Base-by-base conservation (phyloP, 495 filamentous ascomycete genomes). In the Letharia columbiana region DNA sequence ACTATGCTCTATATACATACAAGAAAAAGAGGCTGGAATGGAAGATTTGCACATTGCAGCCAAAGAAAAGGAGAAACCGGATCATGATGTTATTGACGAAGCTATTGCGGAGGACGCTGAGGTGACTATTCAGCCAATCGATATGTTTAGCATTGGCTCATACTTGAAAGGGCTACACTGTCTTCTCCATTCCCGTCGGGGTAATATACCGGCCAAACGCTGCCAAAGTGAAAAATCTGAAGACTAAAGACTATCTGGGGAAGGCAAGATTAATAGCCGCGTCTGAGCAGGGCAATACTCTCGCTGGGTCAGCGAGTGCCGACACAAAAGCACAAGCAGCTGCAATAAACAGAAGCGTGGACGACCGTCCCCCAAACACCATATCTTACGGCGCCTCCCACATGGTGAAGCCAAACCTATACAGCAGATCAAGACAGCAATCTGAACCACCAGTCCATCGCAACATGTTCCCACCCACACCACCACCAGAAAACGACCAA, bases 1-100 rank as follows among this genome's bases (percentile, higher is more conserved):
- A 56, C 83, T 99, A 49, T 98, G 95, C 78, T 98, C 96, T 77
- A 95, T 98, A 71, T 98, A 98, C 72, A 84, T 98, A 18, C 89
- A 91, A 72, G 91, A 97, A 75, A 90, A 91, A 75, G 88, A 90
- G 17, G 84, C 87, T 17, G 94, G 94, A 62, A 86, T 99, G 84
- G 85, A 90, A 75, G 94, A 99, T 81, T 79, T 99, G 61, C 83
- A 86, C 60, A 96, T 87, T 76, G 94, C 94, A 7, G 89, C 89
- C n/a, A 92, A 95, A 76, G 94, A 99, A 78, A 97, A 96, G 78
- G 87, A 91, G 52, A 92, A 93, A 1, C 85, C 92, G 56, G 92
- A 96, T 67, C 94, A 99, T 76, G 90, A 92, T 75, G 94, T 99
- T 66, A 99, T 99, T 73, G 90, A 99, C 69, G 94, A 99, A 73